Evolutionary conservation across 345 rosid genomes (phyloP), one percentile per base, ranked within the genome.

Genomic region (Trapa incisa): DNA sequence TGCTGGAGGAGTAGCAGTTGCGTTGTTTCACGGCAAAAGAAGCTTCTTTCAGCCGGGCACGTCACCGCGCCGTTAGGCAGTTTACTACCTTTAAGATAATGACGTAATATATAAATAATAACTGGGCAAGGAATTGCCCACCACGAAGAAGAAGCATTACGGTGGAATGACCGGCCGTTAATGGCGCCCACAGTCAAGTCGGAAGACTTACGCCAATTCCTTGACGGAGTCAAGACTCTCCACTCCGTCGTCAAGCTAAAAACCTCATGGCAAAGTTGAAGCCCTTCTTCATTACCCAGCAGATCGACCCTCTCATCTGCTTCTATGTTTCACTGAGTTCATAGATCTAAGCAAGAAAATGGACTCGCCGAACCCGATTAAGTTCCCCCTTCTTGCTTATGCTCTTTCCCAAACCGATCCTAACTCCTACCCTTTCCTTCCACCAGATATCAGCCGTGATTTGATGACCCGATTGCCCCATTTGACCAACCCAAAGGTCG

Each of bases 321-420:
- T n/a, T 15, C 32, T 39, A 8, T 13, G 32, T 1, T 29, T 64
- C 67, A 43, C 35, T 11, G 37, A 15, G 32, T 8, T 7, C 50
- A 63, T 1, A 43, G 1, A 7, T 13, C 52, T 7, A 68, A 58
- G 16, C 6, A 33, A 64, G 32, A 36, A 62, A 38, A 87, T 87
- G 89, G 93, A 84, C 77, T 78, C 81, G 0, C 80, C 82, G 0
- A 79, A 77, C 74, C 80, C 87, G 29, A 77, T 75, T 47, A 74
- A 70, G 6, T 82, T 75, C 69, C 95, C 96, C 0, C 69, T 93
- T 62, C 84, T 90, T 68, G 83, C 81, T 32, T 90, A 83, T 63
- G 80, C 85, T 17, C 76, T 90, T 38, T 82, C 84, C 70, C 75
- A 80, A 3, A 58, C 75, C 56, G 74, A 85, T 45, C 76, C 89